Evolutionary conservation across 257 asterid genomes (phyloP).

Genomic region (Oldenlandia corymbosa): DNA sequence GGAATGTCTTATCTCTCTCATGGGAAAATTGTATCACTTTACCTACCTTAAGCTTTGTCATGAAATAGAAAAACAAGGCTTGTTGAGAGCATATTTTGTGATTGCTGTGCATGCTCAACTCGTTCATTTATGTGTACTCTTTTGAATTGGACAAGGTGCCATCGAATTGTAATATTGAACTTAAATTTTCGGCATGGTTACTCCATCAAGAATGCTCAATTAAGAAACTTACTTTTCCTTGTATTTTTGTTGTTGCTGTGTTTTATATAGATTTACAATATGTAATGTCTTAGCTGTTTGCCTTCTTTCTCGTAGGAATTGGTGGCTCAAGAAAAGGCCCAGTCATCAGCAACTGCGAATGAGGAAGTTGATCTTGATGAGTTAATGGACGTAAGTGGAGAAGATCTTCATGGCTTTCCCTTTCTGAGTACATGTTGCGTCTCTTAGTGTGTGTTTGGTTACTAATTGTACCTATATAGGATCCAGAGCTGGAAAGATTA

Average conservation of each 20-base stretch:
- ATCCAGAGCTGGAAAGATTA: conserved; percentile 95
- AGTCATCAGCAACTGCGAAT: conserved; percentile 45
- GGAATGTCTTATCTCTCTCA: neutral
- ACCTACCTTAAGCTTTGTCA: too few species aligned
- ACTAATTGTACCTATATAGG: conserved; percentile 40
- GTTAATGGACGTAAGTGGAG: conserved; percentile 80
- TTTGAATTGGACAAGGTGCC: neutral
- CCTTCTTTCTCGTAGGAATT: conserved; percentile 45
- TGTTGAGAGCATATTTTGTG: neutral
- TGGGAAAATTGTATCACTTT: too few species aligned
- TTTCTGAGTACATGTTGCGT: neutral
- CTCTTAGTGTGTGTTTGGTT: neutral
- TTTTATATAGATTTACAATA: neutral
- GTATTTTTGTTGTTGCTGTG: too few species aligned
- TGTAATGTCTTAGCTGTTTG: neutral
- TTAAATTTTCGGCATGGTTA: neutral
- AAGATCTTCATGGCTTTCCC: conserved; percentile 10
- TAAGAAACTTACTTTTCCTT: too few species aligned
- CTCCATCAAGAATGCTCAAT: too few species aligned
- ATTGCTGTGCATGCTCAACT: neutral
- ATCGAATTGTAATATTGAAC: neutral
- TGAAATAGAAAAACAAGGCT: too few species aligned
- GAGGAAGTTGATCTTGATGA: conserved; percentile 91
- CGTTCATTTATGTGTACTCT: neutral
- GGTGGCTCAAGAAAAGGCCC: conserved; percentile 56